Evolutionary conservation across 768 basidiomycete genomes (phyloP).

Genomic region (Leccinum subgranulosum): DNA sequence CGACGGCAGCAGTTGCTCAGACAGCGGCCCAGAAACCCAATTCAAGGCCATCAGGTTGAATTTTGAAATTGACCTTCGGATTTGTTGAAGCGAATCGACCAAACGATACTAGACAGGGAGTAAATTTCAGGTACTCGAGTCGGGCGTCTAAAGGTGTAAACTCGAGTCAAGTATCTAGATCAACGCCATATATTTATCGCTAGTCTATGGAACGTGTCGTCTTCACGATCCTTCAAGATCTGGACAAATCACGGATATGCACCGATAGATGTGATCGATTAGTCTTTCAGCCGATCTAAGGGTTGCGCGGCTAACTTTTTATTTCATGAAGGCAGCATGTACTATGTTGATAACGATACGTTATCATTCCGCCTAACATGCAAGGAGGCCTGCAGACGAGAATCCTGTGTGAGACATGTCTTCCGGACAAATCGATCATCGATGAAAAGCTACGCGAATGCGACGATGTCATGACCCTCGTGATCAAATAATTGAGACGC

Average conservation of each 20-base stretch:
- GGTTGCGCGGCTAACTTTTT: background rate
- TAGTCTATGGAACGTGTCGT: background rate
- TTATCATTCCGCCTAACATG: background rate
- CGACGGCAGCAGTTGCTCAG: background rate
- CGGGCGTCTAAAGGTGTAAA: background rate
- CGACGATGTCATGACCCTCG: background rate
- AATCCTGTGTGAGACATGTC: background rate
- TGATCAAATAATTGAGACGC: background rate
- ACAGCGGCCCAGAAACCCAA: background rate
- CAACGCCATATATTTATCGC: background rate
- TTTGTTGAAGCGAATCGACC: background rate
- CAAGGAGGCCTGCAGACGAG: background rate
- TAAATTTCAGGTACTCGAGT: background rate
- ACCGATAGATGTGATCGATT: background rate
- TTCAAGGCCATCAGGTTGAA: background rate
- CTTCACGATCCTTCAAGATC: background rate
- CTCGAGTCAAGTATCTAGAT: background rate
- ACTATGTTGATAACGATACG: background rate
- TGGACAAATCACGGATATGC: background rate
- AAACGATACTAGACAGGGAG: background rate
- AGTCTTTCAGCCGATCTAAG: background rate
- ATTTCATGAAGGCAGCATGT: constrained; percentile 1
- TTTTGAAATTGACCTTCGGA: background rate
- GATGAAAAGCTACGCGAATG: background rate
- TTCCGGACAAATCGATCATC: background rate